These are phyloP conservation scores for Wickerhamomyces sp. DNA, from an alignment of 1,139 yeast genomes.

Conservation along the genomic window DNA sequence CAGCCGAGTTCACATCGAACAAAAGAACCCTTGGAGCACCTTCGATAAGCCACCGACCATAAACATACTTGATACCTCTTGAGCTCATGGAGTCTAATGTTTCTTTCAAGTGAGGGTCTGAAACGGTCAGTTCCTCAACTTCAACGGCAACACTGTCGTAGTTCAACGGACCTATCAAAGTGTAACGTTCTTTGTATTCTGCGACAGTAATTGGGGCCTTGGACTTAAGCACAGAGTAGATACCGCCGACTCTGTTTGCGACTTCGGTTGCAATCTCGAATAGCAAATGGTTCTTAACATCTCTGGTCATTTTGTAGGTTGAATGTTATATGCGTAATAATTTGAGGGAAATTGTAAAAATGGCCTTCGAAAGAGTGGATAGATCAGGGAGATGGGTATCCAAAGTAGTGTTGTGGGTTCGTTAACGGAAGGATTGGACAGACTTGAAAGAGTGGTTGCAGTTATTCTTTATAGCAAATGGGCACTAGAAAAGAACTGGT, in stretches of 20 bases:
- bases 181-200: conserved; percentile 85
- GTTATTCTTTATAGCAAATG: too few species aligned
- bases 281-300: conserved; percentile 74
- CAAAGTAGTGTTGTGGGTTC: too few species aligned
- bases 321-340: too few species aligned
- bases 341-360: too few species aligned
- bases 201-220: conserved; percentile 96
- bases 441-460: too few species aligned
- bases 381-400: too few species aligned
- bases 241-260: conserved; percentile 97
- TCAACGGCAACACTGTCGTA: conserved; percentile 82
- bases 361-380: too few species aligned
- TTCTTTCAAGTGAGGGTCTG: conserved; percentile 53
- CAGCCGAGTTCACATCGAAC: conserved; percentile 80
- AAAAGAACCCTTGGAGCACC: conserved; percentile 93
- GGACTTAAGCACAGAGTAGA: conserved; percentile 92
- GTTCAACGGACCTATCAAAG: conserved; percentile 84
- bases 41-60: conserved; percentile 96
- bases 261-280: conserved; percentile 98
- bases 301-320: conserved; percentile 77
- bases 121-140: conserved; percentile 75
- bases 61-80: conserved; percentile 78
- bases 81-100: conserved; percentile 70
- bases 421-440: too few species aligned
- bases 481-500: too few species aligned